These are phyloP conservation scores for Didymellaceae sp. DNA, from an alignment of 2,329 filamentous ascomycete species.

Conservation along the genomic window DNA sequence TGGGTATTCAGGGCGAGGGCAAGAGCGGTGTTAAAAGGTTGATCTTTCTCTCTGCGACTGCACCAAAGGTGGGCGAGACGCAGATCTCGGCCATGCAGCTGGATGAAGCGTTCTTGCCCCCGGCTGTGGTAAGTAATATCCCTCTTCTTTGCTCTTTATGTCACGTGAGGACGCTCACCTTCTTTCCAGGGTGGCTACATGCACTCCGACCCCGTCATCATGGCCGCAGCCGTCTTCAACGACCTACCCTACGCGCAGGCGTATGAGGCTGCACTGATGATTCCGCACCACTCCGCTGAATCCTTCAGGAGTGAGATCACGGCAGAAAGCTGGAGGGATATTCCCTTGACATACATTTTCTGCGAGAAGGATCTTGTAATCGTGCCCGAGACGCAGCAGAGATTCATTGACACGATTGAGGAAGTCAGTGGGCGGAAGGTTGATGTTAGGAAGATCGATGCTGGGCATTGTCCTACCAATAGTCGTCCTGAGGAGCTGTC, in stretches of 20 bases:
- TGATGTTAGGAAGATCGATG: conserved; percentile 41
- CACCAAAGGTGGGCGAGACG: conserved; percentile 20
- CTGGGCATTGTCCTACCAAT: conserved; percentile 44
- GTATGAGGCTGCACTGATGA: conserved; percentile 20
- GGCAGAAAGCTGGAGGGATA: conserved; percentile 49
- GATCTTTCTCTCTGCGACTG: conserved; percentile 23
- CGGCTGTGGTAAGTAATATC: conserved; percentile 5
- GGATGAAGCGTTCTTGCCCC: not conserved
- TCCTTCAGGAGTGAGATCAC: conserved; percentile 44
- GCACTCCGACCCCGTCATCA: conserved; percentile 17
- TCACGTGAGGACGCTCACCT: not conserved
- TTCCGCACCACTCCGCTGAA: conserved; percentile 41
- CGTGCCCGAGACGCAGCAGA: conserved; percentile 35
- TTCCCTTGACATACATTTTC: conserved; percentile 50
- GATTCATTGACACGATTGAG: conserved; percentile 44
- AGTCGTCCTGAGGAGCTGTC: conserved; percentile 35
- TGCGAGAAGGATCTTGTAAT: conserved; percentile 47
- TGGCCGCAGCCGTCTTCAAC: conserved; percentile 17
- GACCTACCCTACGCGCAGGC: conserved; percentile 29
- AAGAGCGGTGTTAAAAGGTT: conserved; percentile 30
- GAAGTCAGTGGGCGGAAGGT: conserved; percentile 34
- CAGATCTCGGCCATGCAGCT: conserved; percentile 12
- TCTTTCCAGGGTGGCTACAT: conserved; percentile 22
- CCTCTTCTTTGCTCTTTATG: too few species aligned
- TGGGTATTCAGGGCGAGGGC: conserved; percentile 13